Conservation (phyloP, 495 filamentous ascomycete species). For the Oidiodendron maius region DNA sequence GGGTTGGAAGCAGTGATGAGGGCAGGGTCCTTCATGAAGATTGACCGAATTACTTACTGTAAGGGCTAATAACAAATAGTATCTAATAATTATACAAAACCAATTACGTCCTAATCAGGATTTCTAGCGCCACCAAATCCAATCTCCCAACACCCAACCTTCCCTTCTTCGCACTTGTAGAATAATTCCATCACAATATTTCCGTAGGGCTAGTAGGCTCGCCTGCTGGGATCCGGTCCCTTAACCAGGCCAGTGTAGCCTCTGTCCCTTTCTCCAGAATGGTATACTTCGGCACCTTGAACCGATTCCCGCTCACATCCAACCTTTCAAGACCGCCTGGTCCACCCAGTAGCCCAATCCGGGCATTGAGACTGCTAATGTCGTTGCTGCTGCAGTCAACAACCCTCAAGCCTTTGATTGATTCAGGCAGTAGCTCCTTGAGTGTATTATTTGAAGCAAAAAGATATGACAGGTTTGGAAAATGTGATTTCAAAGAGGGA, state of each 20-base stretch:
- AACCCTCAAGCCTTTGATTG: slow-evolving; percentile 65
- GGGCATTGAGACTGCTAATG: slow-evolving; percentile 68
- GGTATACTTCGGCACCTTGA: slow-evolving; percentile 81
- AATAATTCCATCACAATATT: slow-evolving; percentile 13
- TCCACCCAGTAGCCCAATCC: slow-evolving; percentile 66
- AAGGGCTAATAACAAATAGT: neutral
- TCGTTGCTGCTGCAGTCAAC: slow-evolving; percentile 81
- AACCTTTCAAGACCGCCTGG: slow-evolving; percentile 44
- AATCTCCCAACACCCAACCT: neutral
- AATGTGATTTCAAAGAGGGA: slow-evolving; percentile 46
- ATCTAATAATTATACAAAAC: slow-evolving; percentile 13
- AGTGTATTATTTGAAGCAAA: slow-evolving; percentile 73
- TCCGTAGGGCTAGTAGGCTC: slow-evolving; percentile 10
- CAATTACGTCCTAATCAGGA: slow-evolving; percentile 8
- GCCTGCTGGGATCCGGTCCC: slow-evolving; percentile 66
- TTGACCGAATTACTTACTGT: slow-evolving; percentile 3
- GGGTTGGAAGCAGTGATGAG: too few relatives aligned
- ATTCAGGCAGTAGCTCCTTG: slow-evolving; percentile 62
- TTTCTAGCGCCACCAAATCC: neutral
- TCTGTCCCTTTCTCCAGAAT: slow-evolving; percentile 85
- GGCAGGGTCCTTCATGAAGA: too few relatives aligned
- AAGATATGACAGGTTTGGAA: slow-evolving; percentile 61
- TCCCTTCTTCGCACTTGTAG: neutral
- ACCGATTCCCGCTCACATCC: slow-evolving; percentile 71
- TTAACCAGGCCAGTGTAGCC: slow-evolving; percentile 75